These are phyloP conservation scores for Fusarium caatingaense DNA, from an alignment of 2,329 filamentous ascomycete species.

Conservation along the genomic window DNA sequence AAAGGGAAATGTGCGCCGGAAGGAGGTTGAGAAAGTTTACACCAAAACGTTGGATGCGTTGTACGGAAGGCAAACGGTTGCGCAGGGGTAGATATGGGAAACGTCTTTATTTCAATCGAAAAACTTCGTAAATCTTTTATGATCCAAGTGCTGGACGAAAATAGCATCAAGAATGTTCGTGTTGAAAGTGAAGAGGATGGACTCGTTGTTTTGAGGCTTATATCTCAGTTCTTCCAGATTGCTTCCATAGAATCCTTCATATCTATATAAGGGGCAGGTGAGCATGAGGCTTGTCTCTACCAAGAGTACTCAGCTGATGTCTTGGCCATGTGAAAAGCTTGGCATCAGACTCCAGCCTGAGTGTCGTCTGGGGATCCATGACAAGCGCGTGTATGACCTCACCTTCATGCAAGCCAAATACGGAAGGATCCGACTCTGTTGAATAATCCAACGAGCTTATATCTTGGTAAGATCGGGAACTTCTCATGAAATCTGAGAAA, in stretches of 20 bases:
- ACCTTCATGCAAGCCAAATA: not conserved
- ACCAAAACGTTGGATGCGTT: conserved; percentile 2
- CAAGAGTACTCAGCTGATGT: not conserved
- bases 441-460: not conserved
- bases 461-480: not conserved
- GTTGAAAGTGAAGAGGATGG: accelerated
- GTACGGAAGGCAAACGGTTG: not conserved
- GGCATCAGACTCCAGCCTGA: not conserved
- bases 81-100: not conserved
- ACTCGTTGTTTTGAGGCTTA: not conserved
- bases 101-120: not conserved
- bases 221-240: not conserved
- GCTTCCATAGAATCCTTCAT: not conserved
- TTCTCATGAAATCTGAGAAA: not conserved
- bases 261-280: not conserved
- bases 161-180: not conserved
- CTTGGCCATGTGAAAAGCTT: not conserved
- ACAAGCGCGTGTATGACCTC: not conserved
- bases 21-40: conserved; percentile 21
- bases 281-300: not conserved
- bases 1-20: conserved; percentile 37
- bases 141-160: not conserved
- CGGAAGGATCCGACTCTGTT: not conserved
- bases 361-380: not conserved
- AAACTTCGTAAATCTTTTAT: too few relatives aligned